Evolutionary conservation across 2,329 filamentous ascomycete genomes (phyloP).

Genomic region (Magnaporthiopsis rhizophila): DNA sequence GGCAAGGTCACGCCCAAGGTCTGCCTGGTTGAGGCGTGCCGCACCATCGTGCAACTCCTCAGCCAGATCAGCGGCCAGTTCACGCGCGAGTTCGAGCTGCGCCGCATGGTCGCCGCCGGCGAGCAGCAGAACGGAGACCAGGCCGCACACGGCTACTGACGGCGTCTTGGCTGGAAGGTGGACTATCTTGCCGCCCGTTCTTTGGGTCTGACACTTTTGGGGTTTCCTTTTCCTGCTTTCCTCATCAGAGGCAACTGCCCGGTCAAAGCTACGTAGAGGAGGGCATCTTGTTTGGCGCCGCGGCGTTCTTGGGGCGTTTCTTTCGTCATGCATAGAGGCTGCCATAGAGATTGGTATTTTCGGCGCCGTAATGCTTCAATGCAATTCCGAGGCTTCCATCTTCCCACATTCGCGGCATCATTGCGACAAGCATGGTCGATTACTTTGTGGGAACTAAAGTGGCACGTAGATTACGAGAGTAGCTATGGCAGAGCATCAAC

Average conservation of each 20-base stretch:
- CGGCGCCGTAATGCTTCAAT: neutral
- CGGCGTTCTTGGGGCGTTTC: neutral
- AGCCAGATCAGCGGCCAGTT: slow-evolving; percentile 78
- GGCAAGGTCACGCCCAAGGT: slow-evolving; percentile 83
- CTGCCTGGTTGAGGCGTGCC: slow-evolving; percentile 71
- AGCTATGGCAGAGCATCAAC: no score
- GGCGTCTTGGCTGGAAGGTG: neutral
- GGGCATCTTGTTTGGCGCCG: neutral
- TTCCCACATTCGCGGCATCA: neutral
- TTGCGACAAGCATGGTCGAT: neutral
- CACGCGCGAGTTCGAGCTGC: slow-evolving; percentile 83
- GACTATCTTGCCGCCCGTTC: no score
- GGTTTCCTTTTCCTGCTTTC: neutral
- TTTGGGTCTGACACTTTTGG: neutral
- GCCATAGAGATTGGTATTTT: neutral
- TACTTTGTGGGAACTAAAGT: neutral
- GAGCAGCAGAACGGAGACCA: slow-evolving; percentile 37
- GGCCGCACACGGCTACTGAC: slow-evolving; percentile 12
- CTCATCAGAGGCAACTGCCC: neutral
- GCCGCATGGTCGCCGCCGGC: slow-evolving; percentile 70
- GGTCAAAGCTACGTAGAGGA: neutral
- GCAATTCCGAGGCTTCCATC: neutral
- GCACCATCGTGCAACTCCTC: slow-evolving; percentile 74
- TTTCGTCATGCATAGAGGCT: neutral
- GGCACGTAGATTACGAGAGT: neutral